Percentiles rank a stretch among this genome's conserved stretches.
Conservation (phyloP, 345 rosid species). For the Viola odorata region DNA sequence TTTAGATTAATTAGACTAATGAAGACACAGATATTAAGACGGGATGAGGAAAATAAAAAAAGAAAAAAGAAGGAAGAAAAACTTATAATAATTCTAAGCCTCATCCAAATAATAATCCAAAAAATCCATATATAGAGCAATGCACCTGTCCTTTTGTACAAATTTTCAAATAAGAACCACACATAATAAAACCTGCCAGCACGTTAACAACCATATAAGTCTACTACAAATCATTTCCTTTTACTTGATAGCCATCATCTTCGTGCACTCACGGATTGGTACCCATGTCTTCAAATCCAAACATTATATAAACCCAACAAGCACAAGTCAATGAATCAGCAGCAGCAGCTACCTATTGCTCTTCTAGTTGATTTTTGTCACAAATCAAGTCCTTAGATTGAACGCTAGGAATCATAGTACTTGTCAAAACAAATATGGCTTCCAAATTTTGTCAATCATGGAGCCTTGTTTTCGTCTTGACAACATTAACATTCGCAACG, state of each 20-base stretch:
- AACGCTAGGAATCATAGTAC: background rate
- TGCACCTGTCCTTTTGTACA: too few species aligned
- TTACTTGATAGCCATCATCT: background rate
- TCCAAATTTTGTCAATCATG: slow-evolving; percentile 22
- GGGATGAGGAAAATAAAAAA: background rate
- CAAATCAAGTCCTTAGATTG: too few species aligned
- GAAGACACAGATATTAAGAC: too few species aligned
- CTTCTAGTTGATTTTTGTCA: too few species aligned
- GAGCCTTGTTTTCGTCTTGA: slow-evolving; percentile 32
- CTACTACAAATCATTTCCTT: background rate
- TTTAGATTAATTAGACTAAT: too few species aligned
- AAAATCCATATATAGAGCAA: too few species aligned
- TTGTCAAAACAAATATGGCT: slow-evolving; percentile 15
- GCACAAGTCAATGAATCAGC: slow-evolving; percentile 7
- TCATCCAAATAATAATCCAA: background rate
- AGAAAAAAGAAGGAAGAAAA: background rate
- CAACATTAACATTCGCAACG: slow-evolving; percentile 16
- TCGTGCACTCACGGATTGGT: slow-evolving; percentile 21
- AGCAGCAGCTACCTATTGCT: too few species aligned
- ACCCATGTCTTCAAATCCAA: background rate
- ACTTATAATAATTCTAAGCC: background rate
- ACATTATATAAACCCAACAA: slow-evolving; percentile 6
- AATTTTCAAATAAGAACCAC: too few species aligned
- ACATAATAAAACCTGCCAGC: slow-evolving; percentile 18
- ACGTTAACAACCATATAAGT: slow-evolving; percentile 11